Percentiles rank a stretch among this genome's conserved stretches.
phyloP scores from a whole-genome alignment of 371 early-diverging fungal genomes.

The Mucor sp. region DNA sequence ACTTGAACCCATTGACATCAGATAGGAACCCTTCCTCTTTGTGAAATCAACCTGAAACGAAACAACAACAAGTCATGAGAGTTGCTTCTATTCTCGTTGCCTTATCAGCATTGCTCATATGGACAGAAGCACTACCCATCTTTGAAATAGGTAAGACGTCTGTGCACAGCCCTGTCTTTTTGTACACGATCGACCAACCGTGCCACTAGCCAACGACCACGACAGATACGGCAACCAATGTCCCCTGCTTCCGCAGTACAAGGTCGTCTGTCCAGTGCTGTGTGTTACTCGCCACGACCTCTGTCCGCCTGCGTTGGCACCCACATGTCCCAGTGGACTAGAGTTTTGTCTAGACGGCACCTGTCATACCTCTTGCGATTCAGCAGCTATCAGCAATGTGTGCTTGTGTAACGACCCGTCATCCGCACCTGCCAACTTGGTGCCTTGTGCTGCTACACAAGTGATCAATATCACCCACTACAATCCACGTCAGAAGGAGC shows the following conservation, averaged over 20 bases:
- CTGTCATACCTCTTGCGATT: constrained; percentile 48
- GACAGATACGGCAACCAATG: constrained; percentile 53
- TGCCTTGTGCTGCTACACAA: constrained; percentile 48
- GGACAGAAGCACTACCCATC: constrained; percentile 25
- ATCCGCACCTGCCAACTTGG: constrained; percentile 23
- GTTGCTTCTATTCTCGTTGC: constrained; percentile 15
- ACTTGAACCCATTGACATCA: too few species aligned
- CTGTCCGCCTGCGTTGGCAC: constrained; percentile 44
- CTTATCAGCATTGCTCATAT: constrained; percentile 13
- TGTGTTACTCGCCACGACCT: constrained; percentile 47
- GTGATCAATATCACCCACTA: constrained; percentile 51
- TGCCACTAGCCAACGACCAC: constrained; percentile 48
- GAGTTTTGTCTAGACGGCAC: constrained; percentile 59
- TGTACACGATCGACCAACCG: neutral
- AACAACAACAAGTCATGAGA: neutral
- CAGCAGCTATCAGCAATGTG: constrained; percentile 36
- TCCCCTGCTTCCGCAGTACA: constrained; percentile 39
- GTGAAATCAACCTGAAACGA: too few species aligned
- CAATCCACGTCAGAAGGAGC: constrained; percentile 46
- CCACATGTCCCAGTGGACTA: constrained; percentile 48
- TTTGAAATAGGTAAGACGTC: constrained; percentile 34
- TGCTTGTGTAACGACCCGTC: constrained; percentile 42
- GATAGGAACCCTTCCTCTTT: neutral
- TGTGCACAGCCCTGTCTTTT: too few species aligned
- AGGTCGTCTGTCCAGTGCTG: constrained; percentile 51